Evolutionary conservation across 179 eudicot species (phyloP).

Genomic region (Spinacia oleracea): DNA sequence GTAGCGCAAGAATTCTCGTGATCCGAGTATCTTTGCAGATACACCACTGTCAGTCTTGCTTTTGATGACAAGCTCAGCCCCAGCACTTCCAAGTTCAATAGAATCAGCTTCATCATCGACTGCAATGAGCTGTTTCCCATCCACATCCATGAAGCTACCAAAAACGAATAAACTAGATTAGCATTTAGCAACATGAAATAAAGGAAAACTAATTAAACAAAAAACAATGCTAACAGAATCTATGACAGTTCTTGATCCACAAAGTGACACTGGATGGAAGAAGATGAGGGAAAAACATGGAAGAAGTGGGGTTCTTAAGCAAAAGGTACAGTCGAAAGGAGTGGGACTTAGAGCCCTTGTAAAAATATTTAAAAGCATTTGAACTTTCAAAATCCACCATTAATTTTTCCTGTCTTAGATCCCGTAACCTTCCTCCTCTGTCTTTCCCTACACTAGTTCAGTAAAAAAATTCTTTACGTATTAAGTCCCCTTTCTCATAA

Average conservation of each 20-base stretch:
- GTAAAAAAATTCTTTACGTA: not conserved
- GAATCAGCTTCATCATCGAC: conserved; percentile 40
- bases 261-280: not conserved
- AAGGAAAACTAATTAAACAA: not conserved
- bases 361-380: not conserved
- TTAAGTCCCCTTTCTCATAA: too few species aligned
- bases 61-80: conserved; percentile 80
- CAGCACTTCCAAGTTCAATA: conserved; percentile 80
- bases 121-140: conserved; percentile 77
- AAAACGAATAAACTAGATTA: conserved; percentile 10
- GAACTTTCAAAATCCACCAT: not conserved
- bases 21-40: conserved; percentile 69
- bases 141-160: conserved; percentile 63
- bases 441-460: not conserved
- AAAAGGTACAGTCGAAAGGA: not conserved
- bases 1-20: conserved; percentile 84
- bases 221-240: not conserved
- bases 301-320: not conserved
- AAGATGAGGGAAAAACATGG: not conserved
- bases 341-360: not conserved
- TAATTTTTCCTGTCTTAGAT: not conserved
- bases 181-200: not conserved
- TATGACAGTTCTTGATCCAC: not conserved
- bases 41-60: conserved; percentile 43
- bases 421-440: not conserved